Base-by-base conservation (phyloP, 2,329 filamentous ascomycete species). In the Phialemoniopsis sp. region DNA sequence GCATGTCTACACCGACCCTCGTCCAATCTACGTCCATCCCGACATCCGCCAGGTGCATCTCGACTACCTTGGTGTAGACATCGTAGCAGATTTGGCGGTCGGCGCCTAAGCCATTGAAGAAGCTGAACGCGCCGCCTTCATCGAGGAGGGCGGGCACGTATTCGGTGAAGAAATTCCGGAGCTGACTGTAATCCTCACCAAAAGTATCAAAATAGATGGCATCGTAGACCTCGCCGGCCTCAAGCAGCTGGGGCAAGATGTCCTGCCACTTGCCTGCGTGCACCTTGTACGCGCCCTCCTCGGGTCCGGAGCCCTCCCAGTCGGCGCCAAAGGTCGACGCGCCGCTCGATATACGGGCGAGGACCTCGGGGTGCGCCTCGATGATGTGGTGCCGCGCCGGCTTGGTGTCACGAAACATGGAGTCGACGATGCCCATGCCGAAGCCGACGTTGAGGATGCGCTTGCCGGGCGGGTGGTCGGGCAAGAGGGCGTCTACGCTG, bases 181-280 rank as follows among this genome's bases (percentile, higher is more conserved):
- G 78, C 58, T 91, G 87, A 3, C 73, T 71, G 63, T 97, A 98
- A 47, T 93, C 87, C 65, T 98, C 93, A 7, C 89, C 93, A 60
- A 97, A 97, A 0, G 93, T 98, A 58, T 98, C 93, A 56, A 96
- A 97, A 68, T 97, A 98, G 50, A 98, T 88, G 19, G 85, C 87
- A 56, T 95, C 87, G 55, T 91, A 90, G 12, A 80, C 67, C 52
- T 85, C 75, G 9, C 85, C 85, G 31, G 79, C 66, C 43, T 79
- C 76, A 1, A 91, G 65, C 8, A 95, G 68, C 37, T 68, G 67
- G 0, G 83, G 85, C 13, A 90, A 68, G 0, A 93, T 66, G 43
- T 93, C 86, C 61, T 95, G 89, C 89, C 89, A 95, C 48, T 72
- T 73, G 3, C 89, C 87, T 29, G 75, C 68, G 56, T 88, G 80